A percentile compares a stretch with the other conserved stretches of the same genome.
phyloP scores from a whole-genome alignment of 73 alveolate genomes.

The Tetrahymena thermophila region DNA sequence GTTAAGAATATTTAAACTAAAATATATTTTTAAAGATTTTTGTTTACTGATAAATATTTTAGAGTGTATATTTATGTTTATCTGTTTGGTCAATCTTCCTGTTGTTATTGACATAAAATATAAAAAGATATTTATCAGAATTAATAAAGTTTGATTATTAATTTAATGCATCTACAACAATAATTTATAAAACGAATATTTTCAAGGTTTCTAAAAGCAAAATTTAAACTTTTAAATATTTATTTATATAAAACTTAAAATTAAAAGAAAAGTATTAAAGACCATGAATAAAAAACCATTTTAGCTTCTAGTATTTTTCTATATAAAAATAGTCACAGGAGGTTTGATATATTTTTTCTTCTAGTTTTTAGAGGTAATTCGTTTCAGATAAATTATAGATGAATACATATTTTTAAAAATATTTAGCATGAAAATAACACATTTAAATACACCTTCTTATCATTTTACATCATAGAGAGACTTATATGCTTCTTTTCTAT shows the following conservation, averaged over 20 bases:
- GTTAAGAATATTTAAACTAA: too few relatives aligned
- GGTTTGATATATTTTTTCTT: background rate
- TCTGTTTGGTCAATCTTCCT: background rate
- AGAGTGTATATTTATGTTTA: too few relatives aligned
- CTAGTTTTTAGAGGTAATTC: background rate
- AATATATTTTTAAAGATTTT: too few relatives aligned
- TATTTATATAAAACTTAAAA: too few relatives aligned
- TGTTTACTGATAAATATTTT: too few relatives aligned
- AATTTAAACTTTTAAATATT: too few relatives aligned
- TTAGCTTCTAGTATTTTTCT: background rate
- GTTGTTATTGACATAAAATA: too few relatives aligned
- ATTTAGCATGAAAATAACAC: background rate
- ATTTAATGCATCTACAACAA: background rate
- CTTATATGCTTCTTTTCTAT: background rate
- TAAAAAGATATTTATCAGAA: background rate
- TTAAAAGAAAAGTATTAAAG: background rate
- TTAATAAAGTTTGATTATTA: too few relatives aligned
- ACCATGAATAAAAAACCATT: background rate
- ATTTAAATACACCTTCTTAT: background rate
- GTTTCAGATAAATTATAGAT: background rate
- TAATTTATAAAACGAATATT: background rate
- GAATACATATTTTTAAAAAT: background rate
- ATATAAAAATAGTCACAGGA: background rate
- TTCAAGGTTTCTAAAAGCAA: too few relatives aligned
- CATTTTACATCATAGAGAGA: background rate